Conservation (phyloP, 2,329 filamentous ascomycete species). For the Neopestalotiopsis rosae region DNA sequence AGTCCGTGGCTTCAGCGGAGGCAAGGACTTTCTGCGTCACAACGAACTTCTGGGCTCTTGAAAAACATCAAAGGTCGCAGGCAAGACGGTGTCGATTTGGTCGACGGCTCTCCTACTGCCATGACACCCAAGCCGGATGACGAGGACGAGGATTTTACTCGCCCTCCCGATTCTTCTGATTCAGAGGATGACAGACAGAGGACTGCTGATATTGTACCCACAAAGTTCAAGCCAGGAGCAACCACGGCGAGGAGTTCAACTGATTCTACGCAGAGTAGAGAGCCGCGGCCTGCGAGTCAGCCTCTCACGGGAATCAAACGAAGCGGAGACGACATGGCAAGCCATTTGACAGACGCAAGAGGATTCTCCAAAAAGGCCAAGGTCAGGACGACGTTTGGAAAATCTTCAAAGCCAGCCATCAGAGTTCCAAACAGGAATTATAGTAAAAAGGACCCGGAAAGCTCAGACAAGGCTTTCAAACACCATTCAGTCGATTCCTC, state of each 20-base stretch:
- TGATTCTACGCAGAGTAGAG: neutral
- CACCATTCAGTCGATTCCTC: neutral
- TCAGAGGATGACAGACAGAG: conserved; percentile 6
- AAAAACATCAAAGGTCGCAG: neutral
- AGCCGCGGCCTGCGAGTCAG: neutral
- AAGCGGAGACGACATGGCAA: neutral
- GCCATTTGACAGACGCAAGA: neutral
- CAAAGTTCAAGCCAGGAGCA: neutral
- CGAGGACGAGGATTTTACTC: neutral
- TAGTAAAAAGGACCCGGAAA: neutral
- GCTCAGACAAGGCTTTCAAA: neutral
- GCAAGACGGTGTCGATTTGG: neutral
- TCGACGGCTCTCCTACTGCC: neutral
- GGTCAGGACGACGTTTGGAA: conserved; percentile 14
- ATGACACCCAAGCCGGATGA: neutral
- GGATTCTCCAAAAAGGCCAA: neutral
- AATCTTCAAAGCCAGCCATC: conserved; percentile 16
- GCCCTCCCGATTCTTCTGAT: neutral
- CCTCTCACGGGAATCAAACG: conserved; percentile 3
- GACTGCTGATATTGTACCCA: neutral
- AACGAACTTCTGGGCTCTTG: neutral
- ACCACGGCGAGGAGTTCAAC: neutral
- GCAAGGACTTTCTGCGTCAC: neutral
- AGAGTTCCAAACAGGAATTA: neutral
- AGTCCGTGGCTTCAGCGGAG: neutral